phyloP scores from a whole-genome alignment of 2,329 filamentous ascomycete species.

The Scedosporium aurantiacum region DNA sequence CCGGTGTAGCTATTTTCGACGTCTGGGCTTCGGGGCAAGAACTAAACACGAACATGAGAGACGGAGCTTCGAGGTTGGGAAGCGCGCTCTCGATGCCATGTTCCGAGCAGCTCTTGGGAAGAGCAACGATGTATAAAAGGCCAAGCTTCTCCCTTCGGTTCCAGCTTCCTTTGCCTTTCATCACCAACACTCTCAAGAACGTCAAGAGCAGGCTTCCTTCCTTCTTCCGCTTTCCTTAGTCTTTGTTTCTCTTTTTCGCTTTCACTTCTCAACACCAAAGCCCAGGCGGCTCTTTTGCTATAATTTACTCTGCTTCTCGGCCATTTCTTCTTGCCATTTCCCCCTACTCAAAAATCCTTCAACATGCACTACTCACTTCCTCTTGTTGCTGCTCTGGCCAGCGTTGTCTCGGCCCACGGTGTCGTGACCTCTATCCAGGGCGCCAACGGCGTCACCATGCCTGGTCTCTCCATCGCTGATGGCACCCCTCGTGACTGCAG shows the following conservation, averaged over 20 bases:
- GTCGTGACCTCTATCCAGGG: constrained; percentile 44
- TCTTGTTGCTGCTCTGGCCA: constrained; percentile 28
- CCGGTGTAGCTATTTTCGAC: background rate
- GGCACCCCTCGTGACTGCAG: constrained; percentile 59
- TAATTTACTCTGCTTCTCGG: background rate
- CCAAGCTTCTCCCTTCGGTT: background rate
- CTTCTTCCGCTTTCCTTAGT: background rate
- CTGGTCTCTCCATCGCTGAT: constrained; percentile 45
- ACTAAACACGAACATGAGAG: background rate
- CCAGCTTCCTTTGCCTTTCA: background rate
- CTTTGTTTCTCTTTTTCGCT: background rate
- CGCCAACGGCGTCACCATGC: constrained; percentile 52
- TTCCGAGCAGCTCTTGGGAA: background rate
- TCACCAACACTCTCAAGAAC: background rate
- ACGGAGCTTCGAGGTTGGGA: background rate
- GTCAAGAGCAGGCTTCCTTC: background rate
- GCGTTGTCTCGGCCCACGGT: constrained; percentile 44
- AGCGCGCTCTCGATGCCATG: background rate
- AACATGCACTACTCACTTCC: constrained; percentile 17
- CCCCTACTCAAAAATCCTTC: background rate
- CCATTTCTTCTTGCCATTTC: background rate
- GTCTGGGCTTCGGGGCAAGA: background rate
- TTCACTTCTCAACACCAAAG: background rate
- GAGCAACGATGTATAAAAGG: background rate
- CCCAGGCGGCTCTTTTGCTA: background rate